Evolutionary conservation across 208 protist species (phyloP).

Genomic region (Borovskyia barvae): DNA sequence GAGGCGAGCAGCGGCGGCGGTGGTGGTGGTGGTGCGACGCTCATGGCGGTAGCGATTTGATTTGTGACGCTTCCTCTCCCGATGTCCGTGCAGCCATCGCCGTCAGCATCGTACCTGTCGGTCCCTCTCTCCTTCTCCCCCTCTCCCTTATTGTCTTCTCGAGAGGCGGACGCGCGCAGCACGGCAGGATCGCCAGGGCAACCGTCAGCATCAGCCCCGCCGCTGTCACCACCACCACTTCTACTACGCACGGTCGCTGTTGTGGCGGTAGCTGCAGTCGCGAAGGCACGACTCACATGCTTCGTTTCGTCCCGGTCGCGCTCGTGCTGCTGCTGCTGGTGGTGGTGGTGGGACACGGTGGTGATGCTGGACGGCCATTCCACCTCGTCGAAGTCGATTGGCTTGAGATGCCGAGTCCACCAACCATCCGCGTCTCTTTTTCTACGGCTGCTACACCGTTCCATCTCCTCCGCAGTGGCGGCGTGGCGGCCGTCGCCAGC

Average conservation of each 20-base stretch:
- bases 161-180: background rate
- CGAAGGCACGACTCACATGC: no score
- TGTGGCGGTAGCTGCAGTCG: background rate
- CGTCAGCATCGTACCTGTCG: background rate
- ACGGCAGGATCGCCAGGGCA: background rate
- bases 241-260: background rate
- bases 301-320: background rate
- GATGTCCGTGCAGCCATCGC: background rate
- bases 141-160: background rate
- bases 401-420: conserved; percentile 3
- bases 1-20: background rate
- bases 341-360: no score
- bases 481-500: background rate
- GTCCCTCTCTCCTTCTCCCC: background rate
- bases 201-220: background rate
- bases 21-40: background rate
- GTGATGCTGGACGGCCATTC: no score
- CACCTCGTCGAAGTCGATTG: no score
- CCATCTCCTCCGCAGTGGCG: background rate
- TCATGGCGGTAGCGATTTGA: no score
- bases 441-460: background rate
- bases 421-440: background rate
- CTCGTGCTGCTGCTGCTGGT: background rate
- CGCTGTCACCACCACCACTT: background rate
- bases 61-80: background rate